Evolutionary conservation across 805 yeast genomes (phyloP).

Genomic region (Vanderwaltozyma tropicalis): DNA sequence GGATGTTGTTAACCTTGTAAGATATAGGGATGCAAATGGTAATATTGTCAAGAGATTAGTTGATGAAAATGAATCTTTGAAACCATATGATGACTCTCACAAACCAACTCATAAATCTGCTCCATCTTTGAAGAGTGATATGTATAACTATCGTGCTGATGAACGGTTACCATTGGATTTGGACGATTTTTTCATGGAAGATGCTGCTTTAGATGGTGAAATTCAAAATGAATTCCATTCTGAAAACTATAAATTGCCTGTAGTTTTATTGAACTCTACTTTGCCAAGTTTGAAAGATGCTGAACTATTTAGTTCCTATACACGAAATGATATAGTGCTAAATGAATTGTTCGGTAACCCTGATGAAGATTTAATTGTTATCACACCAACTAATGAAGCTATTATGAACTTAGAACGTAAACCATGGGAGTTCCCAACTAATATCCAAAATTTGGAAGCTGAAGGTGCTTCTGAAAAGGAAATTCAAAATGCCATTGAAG

Average conservation of each 20-base stretch:
- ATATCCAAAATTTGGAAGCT: conserved; percentile 27
- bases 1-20: conserved; percentile 6
- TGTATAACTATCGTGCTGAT: conserved; percentile 1
- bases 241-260: not conserved
- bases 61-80: not conserved
- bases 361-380: conserved; percentile 37
- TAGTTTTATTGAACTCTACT: conserved; percentile 20
- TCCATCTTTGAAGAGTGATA: not conserved
- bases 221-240: conserved; percentile 1
- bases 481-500: conserved; percentile 38
- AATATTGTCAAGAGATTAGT: conserved; percentile 6
- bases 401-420: conserved; percentile 40
- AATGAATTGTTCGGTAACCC: conserved; percentile 38
- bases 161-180: not conserved
- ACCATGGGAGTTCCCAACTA: conserved; percentile 76
- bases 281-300: conserved; percentile 32
- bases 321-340: conserved; percentile 51
- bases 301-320: conserved; percentile 56
- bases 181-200: not conserved
- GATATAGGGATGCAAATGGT: conserved; percentile 8
- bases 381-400: conserved; percentile 66
- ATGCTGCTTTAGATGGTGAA: conserved; percentile 1
- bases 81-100: not conserved
- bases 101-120: not conserved
- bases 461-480: conserved; percentile 28